Percentiles rank a stretch among this genome's conserved stretches.
These are phyloP conservation scores for Rossbeevera mucosa DNA, from an alignment of 768 basidiomycete species.

Conservation along the genomic window DNA sequence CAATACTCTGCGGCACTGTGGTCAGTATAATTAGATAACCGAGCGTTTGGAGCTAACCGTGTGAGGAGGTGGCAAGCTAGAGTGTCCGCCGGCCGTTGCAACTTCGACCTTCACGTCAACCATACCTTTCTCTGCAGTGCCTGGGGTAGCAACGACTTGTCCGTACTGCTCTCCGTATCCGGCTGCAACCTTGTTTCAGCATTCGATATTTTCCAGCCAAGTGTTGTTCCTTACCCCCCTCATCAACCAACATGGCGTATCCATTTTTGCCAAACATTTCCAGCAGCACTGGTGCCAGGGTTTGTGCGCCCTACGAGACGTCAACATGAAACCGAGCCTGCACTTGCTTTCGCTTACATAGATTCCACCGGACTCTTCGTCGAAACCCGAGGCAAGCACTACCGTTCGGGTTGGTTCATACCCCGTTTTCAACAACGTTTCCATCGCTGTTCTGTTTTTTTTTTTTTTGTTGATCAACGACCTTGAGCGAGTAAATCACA, in stretches of 20 bases:
- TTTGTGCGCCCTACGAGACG: slow-evolving; percentile 47
- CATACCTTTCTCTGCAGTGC: slow-evolving; percentile 71
- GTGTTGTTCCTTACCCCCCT: slow-evolving; percentile 56
- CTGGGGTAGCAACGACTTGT: slow-evolving; percentile 54
- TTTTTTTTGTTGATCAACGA: slow-evolving; percentile 28
- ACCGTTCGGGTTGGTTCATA: slow-evolving; percentile 63
- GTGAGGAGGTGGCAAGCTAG: slow-evolving; percentile 76
- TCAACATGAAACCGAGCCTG: not conserved
- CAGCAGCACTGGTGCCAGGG: slow-evolving; percentile 45
- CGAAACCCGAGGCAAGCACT: slow-evolving; percentile 67
- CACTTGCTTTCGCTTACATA: slow-evolving; percentile 30
- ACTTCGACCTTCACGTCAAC: slow-evolving; percentile 63
- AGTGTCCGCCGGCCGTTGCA: slow-evolving; percentile 74
- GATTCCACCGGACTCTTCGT: slow-evolving; percentile 62
- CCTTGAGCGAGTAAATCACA: not conserved
- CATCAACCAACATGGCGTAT: slow-evolving; percentile 80
- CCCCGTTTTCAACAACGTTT: slow-evolving; percentile 56
- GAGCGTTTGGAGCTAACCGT: slow-evolving; percentile 45
- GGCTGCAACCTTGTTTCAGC: slow-evolving; percentile 29
- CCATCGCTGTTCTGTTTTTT: slow-evolving; percentile 45
- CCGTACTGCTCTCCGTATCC: slow-evolving; percentile 50
- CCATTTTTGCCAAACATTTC: slow-evolving; percentile 64
- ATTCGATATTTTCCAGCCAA: not conserved
- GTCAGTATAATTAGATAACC: slow-evolving; percentile 5
- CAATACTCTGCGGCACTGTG: slow-evolving; percentile 60